Evolutionary conservation across 805 yeast genomes (phyloP), one percentile per base, ranked within the genome.

Genomic region (Candida vaughaniae): DNA sequence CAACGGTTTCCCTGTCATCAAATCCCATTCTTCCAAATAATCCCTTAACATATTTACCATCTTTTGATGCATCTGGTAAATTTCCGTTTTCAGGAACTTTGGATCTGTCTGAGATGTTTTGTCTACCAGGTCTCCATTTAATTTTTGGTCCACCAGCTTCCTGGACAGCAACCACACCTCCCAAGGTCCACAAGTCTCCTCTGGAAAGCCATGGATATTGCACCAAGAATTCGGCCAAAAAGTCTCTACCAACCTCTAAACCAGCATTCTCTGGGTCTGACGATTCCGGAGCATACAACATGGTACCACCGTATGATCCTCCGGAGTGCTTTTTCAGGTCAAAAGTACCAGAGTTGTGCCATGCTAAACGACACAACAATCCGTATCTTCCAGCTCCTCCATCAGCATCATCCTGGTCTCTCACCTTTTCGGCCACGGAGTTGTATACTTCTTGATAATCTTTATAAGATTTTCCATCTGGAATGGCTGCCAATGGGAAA

Each of bases 61-160:
- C 89, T 51, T 69, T 58, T 4, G 80, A 60, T 17, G 89, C 95
- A 52, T 82, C 78, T 5, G 95, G 95, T 31, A 86, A 68, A 53
- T 85, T 71, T 11, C 85, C 88, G 53, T 78, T 81, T 14, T 76
- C 77, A 22, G 89, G 85, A 11, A 72, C 72, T 28, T 76, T 72
- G 14, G 51, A 44, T 12, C 64, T 53, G 41, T 72, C 80, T 2
- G 57, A 60, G 41, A 72, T 62, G 55, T 86, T 88, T 6, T 73
- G 66, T 59, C 95, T 71, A 28, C 95, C 96, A 6, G 93, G 82
- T 60, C 79, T 80, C 96, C 96, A 88, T 14, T 75, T 71, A 39
- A 86, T 67, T 48, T 77, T 72, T 25, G 95, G 95, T 5, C 95
- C 95, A 17, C 84, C 84, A 64, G 83, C 64, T 53, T 75, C 85